Base-by-base conservation (phyloP, 2,329 filamentous ascomycete genomes). In the Alternaria incomplexa region DNA sequence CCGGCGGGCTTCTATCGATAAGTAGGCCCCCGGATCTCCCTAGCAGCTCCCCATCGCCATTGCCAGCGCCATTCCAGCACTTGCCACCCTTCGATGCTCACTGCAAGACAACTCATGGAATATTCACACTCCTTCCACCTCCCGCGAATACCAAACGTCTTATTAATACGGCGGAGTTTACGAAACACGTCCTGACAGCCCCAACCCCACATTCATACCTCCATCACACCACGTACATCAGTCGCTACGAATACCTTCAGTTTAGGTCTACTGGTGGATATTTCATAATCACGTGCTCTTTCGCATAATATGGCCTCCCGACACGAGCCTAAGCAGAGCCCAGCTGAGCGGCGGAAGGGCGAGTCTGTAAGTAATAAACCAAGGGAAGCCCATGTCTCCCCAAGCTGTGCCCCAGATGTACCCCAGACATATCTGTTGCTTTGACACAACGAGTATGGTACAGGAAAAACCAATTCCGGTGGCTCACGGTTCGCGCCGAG, bases 261-360 rank as follows among this genome's bases (percentile, higher is more conserved):
- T 5, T 1, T 40, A 17, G 36, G 36, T 40, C 3, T 40, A 40
- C 36, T 8, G 36, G 8, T 23, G 28, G 5, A 22, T 4, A 40
- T 25, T 9, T 22, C 11, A 23, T 12, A 23, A 36, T 28, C 30
- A 25, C 48, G 13, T 36, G 65, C 45, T 59, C 5, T 9, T 12
- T 17, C 9, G 13, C 30, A 25, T 20, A 52, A 6, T 23, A 81
- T 80, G 78, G 67, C 76, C 45, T 74, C 78, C 58, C 68, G 77
- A 70, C 72, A 77, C 60, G 78, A 81, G 32, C 66, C 71, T 62
- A 92, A 90, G 79, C 86, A 89, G 75, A 87, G 90, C 62, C 86
- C 88, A 44, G 89, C 93, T 75, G 94, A 97, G 81, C 88, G 91
- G 80, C 90, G 93, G 71, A 93, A 92, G 82, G 93, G 93, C 71